Base-by-base conservation (phyloP, 2,329 filamentous ascomycete genomes). In the Coniochaeta sp. region DNA sequence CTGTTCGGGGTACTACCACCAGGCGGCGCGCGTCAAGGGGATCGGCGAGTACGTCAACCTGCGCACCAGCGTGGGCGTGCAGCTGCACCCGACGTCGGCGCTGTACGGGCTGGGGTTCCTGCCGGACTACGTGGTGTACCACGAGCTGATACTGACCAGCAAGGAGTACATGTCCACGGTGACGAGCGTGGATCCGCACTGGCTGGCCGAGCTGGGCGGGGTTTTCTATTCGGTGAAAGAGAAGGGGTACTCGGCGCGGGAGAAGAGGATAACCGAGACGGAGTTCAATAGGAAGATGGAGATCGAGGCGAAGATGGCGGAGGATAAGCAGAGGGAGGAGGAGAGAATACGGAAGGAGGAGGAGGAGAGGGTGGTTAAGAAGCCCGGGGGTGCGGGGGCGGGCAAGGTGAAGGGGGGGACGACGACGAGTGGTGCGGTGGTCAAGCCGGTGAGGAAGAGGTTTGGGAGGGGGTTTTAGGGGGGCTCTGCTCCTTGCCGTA, bases 91-190 rank as follows among this genome's bases (percentile, higher is more conserved):
- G 1, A 99, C 95, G 0, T 93, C 88, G 64, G 91, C 95, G 1
- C 82, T 99, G 0, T 98, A 97, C 71, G 95, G 95, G 26, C 81
- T 92, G 1, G 95, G 95, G 4, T 96, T 96, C 73, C 84, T 96
- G 26, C 95, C 96, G 1, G 95, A 99, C 71, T 98, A 98, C 70
- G 91, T 99, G 58, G 87, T 99, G 47, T 99, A 99, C 75, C 95
- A 99, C 79, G 95, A 99, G 74, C 84, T 99, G 61, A 96, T 99
- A 67, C 85, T 99, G 62, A 99, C 95, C 0, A 91, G 88, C 60
- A 97, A 96, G 72, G 95, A 98, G 72, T 99, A 98, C 78, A 97
- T 99, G 87, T 96, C 91, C 3, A 96, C 91, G 4, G 95, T 99
- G 10, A 99, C 95, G 4, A 86, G 91, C 1, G 95, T 99, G 1